Conservation (phyloP, 2,329 filamentous ascomycete species). For the Talaromyces sp. region DNA sequence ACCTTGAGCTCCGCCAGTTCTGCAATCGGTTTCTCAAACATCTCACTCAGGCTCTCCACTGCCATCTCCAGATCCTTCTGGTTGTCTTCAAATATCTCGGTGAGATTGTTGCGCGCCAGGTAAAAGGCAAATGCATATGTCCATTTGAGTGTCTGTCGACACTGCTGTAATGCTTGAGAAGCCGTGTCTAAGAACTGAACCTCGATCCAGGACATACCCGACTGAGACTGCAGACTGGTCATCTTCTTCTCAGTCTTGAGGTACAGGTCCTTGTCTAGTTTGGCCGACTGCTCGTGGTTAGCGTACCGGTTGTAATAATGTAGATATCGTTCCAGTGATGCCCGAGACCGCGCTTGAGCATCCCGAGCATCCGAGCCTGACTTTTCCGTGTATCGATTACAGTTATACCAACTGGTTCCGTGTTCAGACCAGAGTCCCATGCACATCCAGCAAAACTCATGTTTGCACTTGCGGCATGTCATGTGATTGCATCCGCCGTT, state of each 20-base stretch:
- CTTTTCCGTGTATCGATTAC: conserved; percentile 95
- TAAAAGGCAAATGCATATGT: conserved; percentile 99
- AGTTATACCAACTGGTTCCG: conserved; percentile 99
- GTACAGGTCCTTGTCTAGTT: conserved; percentile 92
- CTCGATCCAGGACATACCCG: conserved; percentile 98
- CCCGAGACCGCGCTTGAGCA: conserved; percentile 82
- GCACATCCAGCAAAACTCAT: conserved; percentile 99
- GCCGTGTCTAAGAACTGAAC: conserved; percentile 94
- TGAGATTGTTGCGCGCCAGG: conserved; percentile 89
- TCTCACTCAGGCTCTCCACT: conserved; percentile 92
- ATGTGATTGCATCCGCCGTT: conserved; percentile 98
- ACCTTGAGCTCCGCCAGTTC: conserved; percentile 85
- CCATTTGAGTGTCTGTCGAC: conserved; percentile 98
- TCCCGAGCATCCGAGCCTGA: conserved; percentile 85
- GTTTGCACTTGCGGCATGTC: conserved; percentile 92
- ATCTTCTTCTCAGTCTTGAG: conserved; percentile 98
- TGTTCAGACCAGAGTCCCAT: conserved; percentile 99
- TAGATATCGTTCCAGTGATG: conserved; percentile 89
- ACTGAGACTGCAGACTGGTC: conserved; percentile 88
- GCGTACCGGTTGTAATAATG: conserved; percentile 99
- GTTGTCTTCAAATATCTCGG: conserved; percentile 97
- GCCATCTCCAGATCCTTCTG: conserved; percentile 97
- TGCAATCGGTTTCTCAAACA: conserved; percentile 96
- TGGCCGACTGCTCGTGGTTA: conserved; percentile 96
- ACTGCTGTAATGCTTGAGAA: conserved; percentile 88